Evolutionary conservation across 2,329 filamentous ascomycete species (phyloP).

Genomic region (Coniochaeta prunicola): DNA sequence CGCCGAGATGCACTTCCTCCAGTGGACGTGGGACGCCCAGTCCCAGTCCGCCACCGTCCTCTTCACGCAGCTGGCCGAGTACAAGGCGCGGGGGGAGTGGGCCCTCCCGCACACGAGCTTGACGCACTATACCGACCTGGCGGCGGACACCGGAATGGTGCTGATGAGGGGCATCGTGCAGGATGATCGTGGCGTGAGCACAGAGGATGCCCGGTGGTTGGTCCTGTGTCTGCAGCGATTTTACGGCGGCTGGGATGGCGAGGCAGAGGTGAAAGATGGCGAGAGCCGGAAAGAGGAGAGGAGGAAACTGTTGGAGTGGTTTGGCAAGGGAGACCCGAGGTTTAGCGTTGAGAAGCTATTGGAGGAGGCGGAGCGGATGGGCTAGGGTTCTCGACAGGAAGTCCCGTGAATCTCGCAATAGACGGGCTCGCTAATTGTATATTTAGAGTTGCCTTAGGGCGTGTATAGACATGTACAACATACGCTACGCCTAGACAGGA

Average conservation of each 20-base stretch:
- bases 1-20: slow-evolving; percentile 91
- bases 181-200: slow-evolving; percentile 66
- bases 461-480: not conserved
- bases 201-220: slow-evolving; percentile 82
- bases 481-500: slow-evolving; percentile 3
- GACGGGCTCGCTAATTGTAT: slow-evolving; percentile 1
- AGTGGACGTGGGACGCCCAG: slow-evolving; percentile 80
- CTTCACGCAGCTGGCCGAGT: slow-evolving; percentile 91
- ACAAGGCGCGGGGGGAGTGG: slow-evolving; percentile 83
- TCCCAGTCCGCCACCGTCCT: slow-evolving; percentile 66
- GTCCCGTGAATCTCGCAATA: not conserved
- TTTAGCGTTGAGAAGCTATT: slow-evolving; percentile 83
- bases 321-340: slow-evolving; percentile 65
- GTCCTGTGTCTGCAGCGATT: slow-evolving; percentile 92
- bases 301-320: slow-evolving; percentile 70
- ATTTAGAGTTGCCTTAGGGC: not conserved
- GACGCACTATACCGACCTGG: slow-evolving; percentile 82
- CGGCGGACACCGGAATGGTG: slow-evolving; percentile 66
- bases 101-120: slow-evolving; percentile 89
- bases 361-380: slow-evolving; percentile 79
- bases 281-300: slow-evolving; percentile 49
- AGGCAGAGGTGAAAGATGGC: slow-evolving; percentile 21
- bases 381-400: too few species aligned
- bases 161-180: slow-evolving; percentile 79
- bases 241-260: slow-evolving; percentile 61